Base-by-base conservation (phyloP, 176 grass and related monocot genomes). In the Rhynchospora tenuis region DNA sequence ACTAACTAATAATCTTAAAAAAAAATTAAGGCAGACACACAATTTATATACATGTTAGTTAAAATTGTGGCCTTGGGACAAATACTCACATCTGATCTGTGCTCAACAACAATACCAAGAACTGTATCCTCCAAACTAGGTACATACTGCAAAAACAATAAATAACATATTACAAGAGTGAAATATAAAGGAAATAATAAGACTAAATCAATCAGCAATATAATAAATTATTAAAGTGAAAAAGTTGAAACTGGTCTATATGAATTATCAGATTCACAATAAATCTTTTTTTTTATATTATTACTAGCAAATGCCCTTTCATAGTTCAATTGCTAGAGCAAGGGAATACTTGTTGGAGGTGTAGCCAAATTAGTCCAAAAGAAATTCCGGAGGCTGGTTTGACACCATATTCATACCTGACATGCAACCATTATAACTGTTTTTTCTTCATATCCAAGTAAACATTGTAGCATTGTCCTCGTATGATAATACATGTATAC, bases 91-190 rank as follows among this genome's bases (percentile, higher is more conserved):
- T 96, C 93, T 88, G 89, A 87, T 84, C 88, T 99, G 65, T 79
- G 90, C 88, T 96, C 93, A 60, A 96, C 91, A 79, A 96, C 91
- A 85, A 93, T 69, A 42, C 93, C 91, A 85, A 96, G 89, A 90
- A 96, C 83, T 45, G 83, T 84, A 89, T 96, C 91, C 83, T 89
- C 93, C 44, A 86, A 83, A 16, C 69, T 90, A 82, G 91, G 91
- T 81, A 85, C 46, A 89, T 99, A 99, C 93, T 96, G 89, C 81
- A 78, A 84, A 81, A 64, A 78, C 16, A 79, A 44, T n/a, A 59
- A 59, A 77, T 15, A 83, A 79, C 79, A 82, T 82, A 51, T 48
- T 51, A 64, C n/a, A 80, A 63, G 27, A 63, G 42, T 68, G 7
- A 68, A 70, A 54, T 55, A 81, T 78, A 2, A 71, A 74, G 10